These are phyloP conservation scores for Paramyrothecium sp. DNA, from an alignment of 2,329 filamentous ascomycete species.

Conservation along the genomic window DNA sequence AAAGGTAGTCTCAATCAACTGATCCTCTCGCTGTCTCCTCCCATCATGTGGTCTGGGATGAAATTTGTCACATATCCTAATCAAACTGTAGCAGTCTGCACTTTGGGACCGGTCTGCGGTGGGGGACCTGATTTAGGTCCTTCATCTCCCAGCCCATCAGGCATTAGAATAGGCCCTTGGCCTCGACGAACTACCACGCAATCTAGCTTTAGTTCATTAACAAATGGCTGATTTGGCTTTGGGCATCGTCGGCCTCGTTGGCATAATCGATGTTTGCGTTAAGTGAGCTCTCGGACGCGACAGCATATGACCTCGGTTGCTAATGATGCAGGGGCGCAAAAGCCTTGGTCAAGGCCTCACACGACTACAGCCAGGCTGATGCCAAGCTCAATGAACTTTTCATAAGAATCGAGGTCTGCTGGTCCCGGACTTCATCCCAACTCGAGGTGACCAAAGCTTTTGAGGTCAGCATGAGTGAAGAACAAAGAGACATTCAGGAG, in stretches of 20 bases:
- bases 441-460: slow-evolving; percentile 12
- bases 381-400: slow-evolving; percentile 9
- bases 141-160: not conserved
- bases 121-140: too few relatives aligned
- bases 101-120: too few relatives aligned
- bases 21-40: too few relatives aligned
- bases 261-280: slow-evolving; percentile 6
- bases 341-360: slow-evolving; percentile 1
- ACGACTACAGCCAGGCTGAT: slow-evolving; percentile 8
- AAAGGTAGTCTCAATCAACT: too few relatives aligned
- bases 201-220: too few relatives aligned
- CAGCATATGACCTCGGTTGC: not conserved
- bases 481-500: slow-evolving; percentile 14
- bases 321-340: not conserved
- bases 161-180: too few relatives aligned
- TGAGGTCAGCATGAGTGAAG: slow-evolving; percentile 11
- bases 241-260: slow-evolving; percentile 4
- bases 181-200: too few relatives aligned
- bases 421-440: slow-evolving; percentile 14
- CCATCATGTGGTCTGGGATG: too few relatives aligned
- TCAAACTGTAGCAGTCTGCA: too few relatives aligned
- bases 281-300: slow-evolving; percentile 4
- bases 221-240: not conserved
- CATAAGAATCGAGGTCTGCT: slow-evolving; percentile 15
- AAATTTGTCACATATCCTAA: too few relatives aligned